Conservation (phyloP, 2,329 filamentous ascomycete species). For the Claviceps maximensis region DNA sequence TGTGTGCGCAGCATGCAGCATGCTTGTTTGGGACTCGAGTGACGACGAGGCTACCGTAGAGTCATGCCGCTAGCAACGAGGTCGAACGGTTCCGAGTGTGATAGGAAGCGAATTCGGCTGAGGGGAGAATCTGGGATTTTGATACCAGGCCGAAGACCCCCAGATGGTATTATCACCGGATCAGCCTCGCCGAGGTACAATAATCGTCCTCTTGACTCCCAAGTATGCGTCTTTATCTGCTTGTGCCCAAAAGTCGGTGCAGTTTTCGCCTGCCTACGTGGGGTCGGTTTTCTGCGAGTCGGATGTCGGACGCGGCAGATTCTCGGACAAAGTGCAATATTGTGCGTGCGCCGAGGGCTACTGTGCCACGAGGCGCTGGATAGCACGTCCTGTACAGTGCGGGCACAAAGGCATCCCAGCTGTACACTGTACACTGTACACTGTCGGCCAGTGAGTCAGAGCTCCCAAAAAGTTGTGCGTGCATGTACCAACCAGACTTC, state of each 20-base stretch:
- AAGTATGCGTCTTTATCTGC: slow-evolving; percentile 24
- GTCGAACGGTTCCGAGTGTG: background rate
- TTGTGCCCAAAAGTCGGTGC: slow-evolving; percentile 27
- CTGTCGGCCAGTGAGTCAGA: background rate
- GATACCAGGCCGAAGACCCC: background rate
- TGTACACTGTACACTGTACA: background rate
- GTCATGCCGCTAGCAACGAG: slow-evolving; percentile 23
- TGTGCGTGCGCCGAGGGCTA: background rate
- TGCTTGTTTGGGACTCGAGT: slow-evolving; percentile 20
- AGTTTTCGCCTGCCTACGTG: slow-evolving; percentile 23
- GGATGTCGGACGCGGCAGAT: slow-evolving; percentile 15
- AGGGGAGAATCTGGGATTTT: slow-evolving; percentile 3
- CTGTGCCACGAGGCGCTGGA: background rate
- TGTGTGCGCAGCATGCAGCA: slow-evolving; percentile 28
- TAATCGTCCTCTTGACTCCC: background rate
- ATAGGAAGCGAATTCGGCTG: background rate
- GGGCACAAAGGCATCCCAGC: no score
- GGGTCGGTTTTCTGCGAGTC: slow-evolving; percentile 10
- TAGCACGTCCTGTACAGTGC: background rate
- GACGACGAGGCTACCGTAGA: slow-evolving; percentile 26
- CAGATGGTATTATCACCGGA: slow-evolving; percentile 1
- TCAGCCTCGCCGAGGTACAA: background rate
- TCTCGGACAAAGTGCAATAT: slow-evolving; percentile 13
- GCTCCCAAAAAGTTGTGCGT: no score
- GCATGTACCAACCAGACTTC: no score